A percentile compares a stretch with the other conserved stretches of the same genome.
Conservation (phyloP, 768 basidiomycete genomes). For the Crassisporium funariophilum region DNA sequence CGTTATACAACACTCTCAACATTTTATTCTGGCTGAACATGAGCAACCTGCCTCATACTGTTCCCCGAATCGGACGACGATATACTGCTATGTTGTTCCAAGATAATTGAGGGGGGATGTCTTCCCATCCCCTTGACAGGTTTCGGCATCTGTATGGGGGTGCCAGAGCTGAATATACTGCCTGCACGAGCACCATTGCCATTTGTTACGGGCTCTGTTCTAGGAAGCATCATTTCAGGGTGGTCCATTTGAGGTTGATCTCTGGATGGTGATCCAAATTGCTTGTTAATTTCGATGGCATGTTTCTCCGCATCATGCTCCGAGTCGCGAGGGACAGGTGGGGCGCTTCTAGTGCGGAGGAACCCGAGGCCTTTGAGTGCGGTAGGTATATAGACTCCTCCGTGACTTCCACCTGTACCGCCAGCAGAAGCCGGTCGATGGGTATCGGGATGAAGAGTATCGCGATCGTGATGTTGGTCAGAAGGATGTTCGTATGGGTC, state of each 20-base stretch:
- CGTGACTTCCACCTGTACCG: no score
- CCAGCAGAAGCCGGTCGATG: no score
- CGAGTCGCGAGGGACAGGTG: conserved; percentile 50
- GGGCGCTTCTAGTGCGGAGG: conserved; percentile 58
- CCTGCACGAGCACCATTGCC: no score
- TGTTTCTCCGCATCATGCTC: conserved; percentile 6
- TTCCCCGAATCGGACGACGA: conserved; percentile 24
- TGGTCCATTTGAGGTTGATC: no score
- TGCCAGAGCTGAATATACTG: no score
- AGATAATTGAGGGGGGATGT: conserved; percentile 22
- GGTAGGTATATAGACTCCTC: conserved; percentile 39
- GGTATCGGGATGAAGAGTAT: conserved; percentile 3
- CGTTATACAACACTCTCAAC: no score
- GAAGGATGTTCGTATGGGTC: conserved; percentile 43
- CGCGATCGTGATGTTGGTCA: conserved; percentile 5
- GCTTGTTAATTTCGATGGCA: no score
- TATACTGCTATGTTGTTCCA: conserved; percentile 31
- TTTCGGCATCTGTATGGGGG: conserved; percentile 22
- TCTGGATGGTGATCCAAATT: no score
- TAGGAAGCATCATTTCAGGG: no score
- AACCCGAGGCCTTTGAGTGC: conserved; percentile 52
- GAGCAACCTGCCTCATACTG: no score
- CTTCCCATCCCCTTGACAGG: conserved; percentile 16
- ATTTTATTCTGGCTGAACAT: no score
- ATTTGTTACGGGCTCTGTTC: no score